Percentiles rank a stretch among this genome's conserved stretches.
Evolutionary conservation across 805 yeast genomes (phyloP).

Genomic region (Yamadazyma insecticola): DNA sequence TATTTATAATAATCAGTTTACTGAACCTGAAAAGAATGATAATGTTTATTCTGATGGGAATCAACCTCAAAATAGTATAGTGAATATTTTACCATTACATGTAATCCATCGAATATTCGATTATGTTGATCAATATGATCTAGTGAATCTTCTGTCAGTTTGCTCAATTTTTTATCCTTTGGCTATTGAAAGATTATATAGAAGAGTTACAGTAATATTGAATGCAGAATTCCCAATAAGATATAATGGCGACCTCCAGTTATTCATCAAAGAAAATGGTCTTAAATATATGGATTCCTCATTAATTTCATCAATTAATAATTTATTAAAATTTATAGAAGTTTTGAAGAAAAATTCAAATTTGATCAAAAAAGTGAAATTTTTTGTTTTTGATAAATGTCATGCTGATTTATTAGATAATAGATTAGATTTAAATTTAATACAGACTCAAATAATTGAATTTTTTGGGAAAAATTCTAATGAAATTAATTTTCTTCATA

Average conservation of each 20-base stretch:
- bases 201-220: conserved; percentile 25
- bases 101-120: conserved; percentile 12
- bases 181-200: conserved; percentile 22
- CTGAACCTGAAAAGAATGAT: too few relatives aligned
- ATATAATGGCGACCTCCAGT: conserved; percentile 11
- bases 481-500: conserved; percentile 26
- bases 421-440: conserved; percentile 4
- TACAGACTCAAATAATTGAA: conserved; percentile 21
- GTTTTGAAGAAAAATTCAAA: conserved; percentile 14
- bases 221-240: conserved; percentile 22
- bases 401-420: conserved; percentile 7
- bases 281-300: conserved; percentile 28
- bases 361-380: conserved; percentile 19
- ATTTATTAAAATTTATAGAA: conserved; percentile 15
- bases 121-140: conserved; percentile 28
- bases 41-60: neutral
- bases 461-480: conserved; percentile 20
- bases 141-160: conserved; percentile 20
- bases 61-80: conserved; percentile 2
- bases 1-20: too few relatives aligned
- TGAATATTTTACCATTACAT: neutral
- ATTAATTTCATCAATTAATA: conserved; percentile 16
- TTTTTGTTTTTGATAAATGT: conserved; percentile 32
- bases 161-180: conserved; percentile 16
- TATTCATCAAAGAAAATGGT: conserved; percentile 25